Evolutionary conservation across 371 early-diverging fungal species (phyloP).

Genomic region (Vairimorpha necatrix): DNA sequence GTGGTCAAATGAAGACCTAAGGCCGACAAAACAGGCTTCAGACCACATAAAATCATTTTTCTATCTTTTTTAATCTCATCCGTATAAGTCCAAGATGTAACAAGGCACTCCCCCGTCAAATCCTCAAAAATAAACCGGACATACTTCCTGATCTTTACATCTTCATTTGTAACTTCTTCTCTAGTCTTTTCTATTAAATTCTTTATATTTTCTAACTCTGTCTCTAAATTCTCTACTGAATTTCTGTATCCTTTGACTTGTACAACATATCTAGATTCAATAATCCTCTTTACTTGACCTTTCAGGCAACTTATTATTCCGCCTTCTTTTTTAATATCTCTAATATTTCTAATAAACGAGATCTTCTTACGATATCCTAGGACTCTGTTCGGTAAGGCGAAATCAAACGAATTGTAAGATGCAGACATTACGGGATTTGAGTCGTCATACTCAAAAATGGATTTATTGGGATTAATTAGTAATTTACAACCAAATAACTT

Average conservation of each 20-base stretch:
- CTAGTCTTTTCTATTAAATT: constrained; percentile 33
- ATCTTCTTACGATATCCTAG: constrained; percentile 55
- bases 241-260: constrained; percentile 39
- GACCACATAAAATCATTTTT: constrained; percentile 31
- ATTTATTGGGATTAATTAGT: constrained; percentile 7
- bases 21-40: constrained; percentile 12
- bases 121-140: constrained; percentile 46
- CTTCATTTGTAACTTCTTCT: constrained; percentile 19
- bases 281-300: constrained; percentile 35
- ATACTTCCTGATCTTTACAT: constrained; percentile 47
- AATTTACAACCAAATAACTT: constrained; percentile 56
- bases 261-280: constrained; percentile 51
- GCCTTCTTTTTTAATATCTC: constrained; percentile 35
- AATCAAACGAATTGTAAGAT: constrained; percentile 26
- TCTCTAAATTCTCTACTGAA: constrained; percentile 50
- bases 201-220: constrained; percentile 54
- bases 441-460: constrained; percentile 28
- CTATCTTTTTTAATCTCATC: constrained; percentile 39
- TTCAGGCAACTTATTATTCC: constrained; percentile 46
- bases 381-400: background rate
- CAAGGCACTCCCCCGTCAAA: constrained; percentile 41
- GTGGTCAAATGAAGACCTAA: constrained; percentile 52
- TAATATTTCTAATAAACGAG: constrained; percentile 40
- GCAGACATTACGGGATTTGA: background rate
- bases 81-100: constrained; percentile 57